Conservation (phyloP, 306 rosid genomes). For the Glycine tomentella region DNA sequence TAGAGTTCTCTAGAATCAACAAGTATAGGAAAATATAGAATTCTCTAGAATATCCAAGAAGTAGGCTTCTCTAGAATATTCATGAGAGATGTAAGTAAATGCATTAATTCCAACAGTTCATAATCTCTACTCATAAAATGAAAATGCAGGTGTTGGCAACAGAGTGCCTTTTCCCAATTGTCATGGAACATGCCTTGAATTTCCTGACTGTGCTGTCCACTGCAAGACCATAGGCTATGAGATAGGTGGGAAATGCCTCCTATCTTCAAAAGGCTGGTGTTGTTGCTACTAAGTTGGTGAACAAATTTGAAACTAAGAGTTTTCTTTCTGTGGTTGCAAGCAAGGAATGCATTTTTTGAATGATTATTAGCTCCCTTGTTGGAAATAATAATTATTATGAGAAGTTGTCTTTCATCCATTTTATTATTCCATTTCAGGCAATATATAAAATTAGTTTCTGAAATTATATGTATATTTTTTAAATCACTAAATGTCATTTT, state of each 20-base stretch:
- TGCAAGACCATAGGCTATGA: background rate
- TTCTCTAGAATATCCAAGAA: too few relatives aligned
- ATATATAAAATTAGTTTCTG: background rate
- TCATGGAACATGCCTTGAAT: background rate
- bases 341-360: too few relatives aligned
- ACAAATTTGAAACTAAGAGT: background rate
- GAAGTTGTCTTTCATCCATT: background rate
- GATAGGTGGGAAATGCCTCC: background rate
- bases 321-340: too few relatives aligned
- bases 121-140: background rate
- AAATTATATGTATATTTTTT: background rate
- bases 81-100: too few relatives aligned
- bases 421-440: background rate
- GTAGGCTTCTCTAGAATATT: too few relatives aligned
- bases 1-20: too few relatives aligned
- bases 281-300: background rate
- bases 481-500: too few relatives aligned
- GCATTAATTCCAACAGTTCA: too few relatives aligned
- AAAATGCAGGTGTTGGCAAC: constrained; percentile 29
- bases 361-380: background rate
- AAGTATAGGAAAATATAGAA: too few relatives aligned
- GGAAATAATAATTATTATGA: background rate
- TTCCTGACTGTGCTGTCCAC: background rate
- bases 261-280: background rate
- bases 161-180: background rate